Evolutionary conservation across 805 yeast species (phyloP).

Genomic region (Metschnikowia dekortorum): DNA sequence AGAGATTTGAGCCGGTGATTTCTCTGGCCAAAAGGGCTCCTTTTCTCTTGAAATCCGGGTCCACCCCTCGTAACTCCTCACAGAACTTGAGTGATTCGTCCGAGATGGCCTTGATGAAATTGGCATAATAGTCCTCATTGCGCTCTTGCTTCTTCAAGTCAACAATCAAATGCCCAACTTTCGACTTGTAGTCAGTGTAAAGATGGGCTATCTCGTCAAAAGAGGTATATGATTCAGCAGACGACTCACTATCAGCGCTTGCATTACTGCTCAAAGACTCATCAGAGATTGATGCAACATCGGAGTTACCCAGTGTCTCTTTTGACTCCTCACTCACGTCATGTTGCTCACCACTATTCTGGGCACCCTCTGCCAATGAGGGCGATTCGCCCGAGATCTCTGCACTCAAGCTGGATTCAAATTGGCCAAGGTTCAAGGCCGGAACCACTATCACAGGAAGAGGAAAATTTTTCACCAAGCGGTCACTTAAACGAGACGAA

Average conservation of each 20-base stretch:
- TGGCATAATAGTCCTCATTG: constrained; percentile 27
- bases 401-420: constrained; percentile 43
- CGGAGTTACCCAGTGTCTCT: constrained; percentile 7
- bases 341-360: background rate
- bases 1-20: constrained; percentile 39
- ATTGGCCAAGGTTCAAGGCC: constrained; percentile 51
- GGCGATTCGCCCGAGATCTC: constrained; percentile 17
- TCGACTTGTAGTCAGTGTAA: constrained; percentile 26
- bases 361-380: background rate
- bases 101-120: constrained; percentile 25
- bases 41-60: constrained; percentile 37
- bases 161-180: constrained; percentile 16
- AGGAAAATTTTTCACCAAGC: constrained; percentile 59
- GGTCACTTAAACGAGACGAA: constrained; percentile 58
- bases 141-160: constrained; percentile 13
- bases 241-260: constrained; percentile 21
- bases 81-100: constrained; percentile 34
- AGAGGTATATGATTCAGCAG: constrained; percentile 33
- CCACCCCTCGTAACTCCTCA: constrained; percentile 29
- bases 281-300: constrained; percentile 13
- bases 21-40: constrained; percentile 41
- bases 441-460: constrained; percentile 68
- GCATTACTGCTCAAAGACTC: constrained; percentile 15
- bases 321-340: background rate
- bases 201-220: constrained; percentile 36